Evolutionary conservation across 164 flowering plant species (phyloP), one percentile per base, ranked within the genome.

Genomic region (Paratinospora sagittata): DNA sequence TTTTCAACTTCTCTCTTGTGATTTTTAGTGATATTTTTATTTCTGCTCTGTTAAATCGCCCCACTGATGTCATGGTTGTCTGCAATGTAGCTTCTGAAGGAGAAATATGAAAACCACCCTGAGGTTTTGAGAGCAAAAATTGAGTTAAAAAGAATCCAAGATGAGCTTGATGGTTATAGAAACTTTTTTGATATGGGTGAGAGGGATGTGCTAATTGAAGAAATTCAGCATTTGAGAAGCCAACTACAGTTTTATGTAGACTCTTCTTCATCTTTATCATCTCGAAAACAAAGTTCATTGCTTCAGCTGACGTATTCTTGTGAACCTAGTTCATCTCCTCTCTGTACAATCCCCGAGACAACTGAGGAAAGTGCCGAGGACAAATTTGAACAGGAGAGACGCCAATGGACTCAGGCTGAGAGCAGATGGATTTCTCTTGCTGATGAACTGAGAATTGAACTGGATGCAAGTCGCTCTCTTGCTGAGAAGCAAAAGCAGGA

Each of bases 151-250:
- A 85, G 88, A 80, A 87, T 77, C 70, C 92, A 89, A 75, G 91
- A 91, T 72, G 95, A 96, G 78, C 81, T 96, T 67, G 92, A 93
- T 55, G 70, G 78, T 34, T 88, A 83, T 66, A 81, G 82, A 61
- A 93, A 84, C 77, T 93, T 90, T 76, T 87, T 81, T 80, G 89
- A 92, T 41, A 67, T 92, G 83, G 99, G 95, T 21, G 99, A 96
- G 82, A 88, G 86, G 77, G 97, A 91, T 79, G 95, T 96, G 34
- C 68, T 96, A 71, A 30, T 91, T 83, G 99, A 96, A 78, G 99
- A 96, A 81, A 82, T 96, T 77, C 93, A 90, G 70, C 86, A 91
- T 77, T 80, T 96, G 71, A 84, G 93, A 75, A 84, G 74, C 78
- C 99, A 96, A 72, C 83, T 96, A 26, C 87, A 88, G n/a, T 86